Percentiles rank a stretch among this genome's conserved stretches.
Conservation (phyloP, 768 basidiomycete genomes). For the Leucocoprinus sp. region DNA sequence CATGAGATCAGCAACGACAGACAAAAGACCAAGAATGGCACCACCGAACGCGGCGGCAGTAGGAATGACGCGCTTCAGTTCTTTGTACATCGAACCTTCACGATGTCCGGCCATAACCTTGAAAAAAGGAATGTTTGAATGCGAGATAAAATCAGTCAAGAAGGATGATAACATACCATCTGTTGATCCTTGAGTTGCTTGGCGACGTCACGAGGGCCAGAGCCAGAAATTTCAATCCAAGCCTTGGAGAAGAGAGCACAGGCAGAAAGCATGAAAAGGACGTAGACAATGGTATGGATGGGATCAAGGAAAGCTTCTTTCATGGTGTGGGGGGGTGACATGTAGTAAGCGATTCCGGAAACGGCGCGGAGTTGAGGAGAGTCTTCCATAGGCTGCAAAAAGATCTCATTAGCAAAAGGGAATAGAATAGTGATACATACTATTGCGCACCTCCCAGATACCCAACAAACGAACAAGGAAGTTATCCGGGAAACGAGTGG, state of each 20-base stretch:
- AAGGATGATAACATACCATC: slow-evolving; percentile 51
- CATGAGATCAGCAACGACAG: slow-evolving; percentile 88
- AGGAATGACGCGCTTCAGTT: slow-evolving; percentile 95
- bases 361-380: slow-evolving; percentile 86
- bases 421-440: neutral
- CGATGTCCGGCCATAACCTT: slow-evolving; percentile 87
- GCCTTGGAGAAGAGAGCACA: slow-evolving; percentile 99
- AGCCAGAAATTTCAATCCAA: slow-evolving; percentile 98
- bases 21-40: slow-evolving; percentile 88
- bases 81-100: slow-evolving; percentile 98
- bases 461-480: slow-evolving; percentile 85
- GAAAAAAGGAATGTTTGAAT: neutral
- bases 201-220: slow-evolving; percentile 91
- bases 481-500: slow-evolving; percentile 84
- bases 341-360: slow-evolving; percentile 94
- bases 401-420: slow-evolving; percentile 2
- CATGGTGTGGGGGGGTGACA: slow-evolving; percentile 94
- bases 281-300: slow-evolving; percentile 85
- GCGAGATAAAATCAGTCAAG: neutral
- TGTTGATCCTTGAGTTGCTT: slow-evolving; percentile 98
- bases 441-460: slow-evolving; percentile 85
- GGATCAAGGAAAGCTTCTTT: slow-evolving; percentile 85
- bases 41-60: slow-evolving; percentile 97
- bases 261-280: slow-evolving; percentile 86
- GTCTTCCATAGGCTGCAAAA: slow-evolving; percentile 77